phyloP scores from a whole-genome alignment of 306 rosid species.

The Ziziphus jujuba region DNA sequence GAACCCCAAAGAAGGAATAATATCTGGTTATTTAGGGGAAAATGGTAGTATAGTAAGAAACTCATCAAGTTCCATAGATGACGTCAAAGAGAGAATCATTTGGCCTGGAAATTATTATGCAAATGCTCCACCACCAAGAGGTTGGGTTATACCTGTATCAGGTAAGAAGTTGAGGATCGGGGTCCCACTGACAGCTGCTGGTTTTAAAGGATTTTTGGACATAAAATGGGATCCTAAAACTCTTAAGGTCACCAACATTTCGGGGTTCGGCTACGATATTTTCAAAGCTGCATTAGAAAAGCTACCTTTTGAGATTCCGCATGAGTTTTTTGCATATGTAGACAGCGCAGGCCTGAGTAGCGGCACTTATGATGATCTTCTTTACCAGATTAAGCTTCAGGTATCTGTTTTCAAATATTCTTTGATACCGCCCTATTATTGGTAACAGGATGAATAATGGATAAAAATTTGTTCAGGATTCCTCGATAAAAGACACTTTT shows the following conservation, averaged over 20 bases:
- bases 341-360: background rate
- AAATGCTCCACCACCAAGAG: slow-evolving; percentile 17
- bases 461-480: too few species aligned
- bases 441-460: too few species aligned
- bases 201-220: slow-evolving; percentile 22
- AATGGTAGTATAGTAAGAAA: background rate
- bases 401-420: too few species aligned
- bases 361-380: slow-evolving; percentile 22
- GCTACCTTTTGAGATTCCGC: too few species aligned
- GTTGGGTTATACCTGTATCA: slow-evolving; percentile 23
- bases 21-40: too few species aligned
- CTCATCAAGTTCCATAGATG: too few species aligned
- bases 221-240: slow-evolving; percentile 1
- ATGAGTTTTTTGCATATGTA: background rate
- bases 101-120: slow-evolving; percentile 40
- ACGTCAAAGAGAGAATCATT: slow-evolving; percentile 6
- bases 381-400: slow-evolving; percentile 7
- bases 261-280: too few species aligned
- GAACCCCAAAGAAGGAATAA: slow-evolving; percentile 11
- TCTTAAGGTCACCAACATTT: background rate
- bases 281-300: too few species aligned
- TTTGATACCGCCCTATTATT: too few species aligned
- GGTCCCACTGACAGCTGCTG: slow-evolving; percentile 17
- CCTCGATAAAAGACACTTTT: too few species aligned
- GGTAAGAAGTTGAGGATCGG: slow-evolving; percentile 32